These are phyloP conservation scores for Fusarium aywerte DNA, from an alignment of 2,329 filamentous ascomycete species.

Conservation along the genomic window DNA sequence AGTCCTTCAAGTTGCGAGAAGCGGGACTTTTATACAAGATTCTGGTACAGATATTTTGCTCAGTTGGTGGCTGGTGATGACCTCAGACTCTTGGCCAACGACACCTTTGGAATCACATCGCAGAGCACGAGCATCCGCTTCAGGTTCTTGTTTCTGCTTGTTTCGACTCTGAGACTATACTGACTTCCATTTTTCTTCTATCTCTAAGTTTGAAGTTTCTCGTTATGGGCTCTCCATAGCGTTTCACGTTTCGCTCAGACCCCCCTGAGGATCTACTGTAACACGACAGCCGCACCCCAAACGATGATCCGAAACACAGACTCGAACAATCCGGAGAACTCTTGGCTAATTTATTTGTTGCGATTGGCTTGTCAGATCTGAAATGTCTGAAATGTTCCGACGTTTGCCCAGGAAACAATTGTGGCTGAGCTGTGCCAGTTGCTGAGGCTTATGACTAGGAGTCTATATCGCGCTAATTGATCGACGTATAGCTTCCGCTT, in stretches of 20 bases:
- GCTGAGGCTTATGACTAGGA: not conserved
- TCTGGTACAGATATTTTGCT: not conserved
- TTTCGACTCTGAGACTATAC: not conserved
- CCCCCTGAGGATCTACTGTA: not conserved
- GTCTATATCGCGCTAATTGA: not conserved
- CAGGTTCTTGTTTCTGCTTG: conserved; percentile 18
- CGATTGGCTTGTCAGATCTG: conserved; percentile 8
- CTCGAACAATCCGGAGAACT: not conserved
- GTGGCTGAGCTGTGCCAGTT: not conserved
- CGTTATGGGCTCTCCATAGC: not conserved
- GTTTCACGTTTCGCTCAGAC: conserved; percentile 30
- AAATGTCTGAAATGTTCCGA: not conserved
- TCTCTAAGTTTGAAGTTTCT: not conserved
- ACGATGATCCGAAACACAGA: not conserved
- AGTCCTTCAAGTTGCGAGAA: not conserved
- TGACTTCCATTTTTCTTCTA: not conserved
- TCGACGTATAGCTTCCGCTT: not conserved
- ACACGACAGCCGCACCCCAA: not conserved
- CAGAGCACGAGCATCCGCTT: not conserved
- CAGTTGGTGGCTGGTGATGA: not conserved
- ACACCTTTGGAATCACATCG: not conserved
- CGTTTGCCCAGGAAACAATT: not conserved
- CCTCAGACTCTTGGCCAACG: not conserved
- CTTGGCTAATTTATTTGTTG: not conserved
- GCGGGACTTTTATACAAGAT: conserved; percentile 4